Evolutionary conservation across 2,329 filamentous ascomycete species (phyloP), one percentile per base, ranked within the genome.

Genomic region (Orbilia blumenaviensis): DNA sequence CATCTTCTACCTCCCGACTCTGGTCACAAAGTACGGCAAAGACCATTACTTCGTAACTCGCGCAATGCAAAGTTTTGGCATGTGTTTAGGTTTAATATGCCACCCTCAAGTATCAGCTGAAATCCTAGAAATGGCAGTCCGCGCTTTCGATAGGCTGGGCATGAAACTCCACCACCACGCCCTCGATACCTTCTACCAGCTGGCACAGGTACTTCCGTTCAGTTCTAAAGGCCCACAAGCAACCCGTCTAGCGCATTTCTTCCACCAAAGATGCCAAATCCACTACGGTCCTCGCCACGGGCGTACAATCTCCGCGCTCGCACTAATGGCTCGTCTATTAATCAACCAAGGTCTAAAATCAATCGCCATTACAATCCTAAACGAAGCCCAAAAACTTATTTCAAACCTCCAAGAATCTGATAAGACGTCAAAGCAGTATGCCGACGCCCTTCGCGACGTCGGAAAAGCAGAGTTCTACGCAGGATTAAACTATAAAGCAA

Each of bases 391-490:
- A 21, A 44, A 50, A 25, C 21, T 36, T 12, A 68, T 41, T 9
- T 10, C 52, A 29, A 34, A 27, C 10, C 18, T 68, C 23, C 56
- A 48, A n/a, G 71, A 75, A 44, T 23, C 27, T 3, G 63, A 75
- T 18, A 75, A 68, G 63, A 60, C 63, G 10, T 63, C 71, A 12
- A 75, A 75, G 16, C 62, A 68, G 29, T 75, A 75, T 27, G 71
- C 71, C 1, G 71, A 75, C 38, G 71, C 71, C 10, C 54, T 75
- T 4, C 63, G 71, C 16, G 71, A 75, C 46, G 27, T 75, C 9
- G 71, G 71, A 29, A 75, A 75, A 21, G 71, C 71, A 18, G 71
- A 75, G 21, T 75, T 75, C 56, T 75, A 75, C 56, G 71, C 71
- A 1, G 71, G 71, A 3, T n/a, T 68, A n/a, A 67, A 25, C 36